Percentiles rank a stretch among this genome's conserved stretches.
Conservation (phyloP, 257 asterid species). For the Craterostigma plantagineum region DNA sequence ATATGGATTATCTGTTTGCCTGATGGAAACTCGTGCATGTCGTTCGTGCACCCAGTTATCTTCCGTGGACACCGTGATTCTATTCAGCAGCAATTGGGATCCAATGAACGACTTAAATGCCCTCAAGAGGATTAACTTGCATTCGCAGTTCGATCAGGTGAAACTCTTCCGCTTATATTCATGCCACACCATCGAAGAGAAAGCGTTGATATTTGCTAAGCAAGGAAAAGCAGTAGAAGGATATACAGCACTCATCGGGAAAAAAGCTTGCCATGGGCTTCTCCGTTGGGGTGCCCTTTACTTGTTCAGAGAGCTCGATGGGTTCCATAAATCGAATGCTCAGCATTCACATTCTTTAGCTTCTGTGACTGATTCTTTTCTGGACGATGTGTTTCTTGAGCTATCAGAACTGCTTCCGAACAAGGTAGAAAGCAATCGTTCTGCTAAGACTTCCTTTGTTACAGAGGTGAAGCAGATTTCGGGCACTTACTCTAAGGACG, state of each 20-base stretch:
- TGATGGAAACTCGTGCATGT: conserved; percentile 46
- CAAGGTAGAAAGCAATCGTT: conserved; percentile 6
- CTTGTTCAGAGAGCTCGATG: conserved; percentile 27
- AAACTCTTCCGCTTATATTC: conserved; percentile 52
- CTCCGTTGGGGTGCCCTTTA: conserved; percentile 38
- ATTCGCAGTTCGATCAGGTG: conserved; percentile 28
- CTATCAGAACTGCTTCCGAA: conserved; percentile 21
- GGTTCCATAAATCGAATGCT: conserved; percentile 9
- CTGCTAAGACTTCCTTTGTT: conserved; percentile 11
- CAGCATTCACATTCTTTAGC: conserved; percentile 10
- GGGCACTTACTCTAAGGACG: conserved; percentile 19
- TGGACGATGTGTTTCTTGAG: conserved; percentile 37
- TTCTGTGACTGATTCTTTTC: conserved; percentile 13
- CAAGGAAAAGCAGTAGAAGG: conserved; percentile 23
- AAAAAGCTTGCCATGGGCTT: conserved; percentile 22
- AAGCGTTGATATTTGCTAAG: conserved; percentile 32
- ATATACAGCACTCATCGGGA: conserved; percentile 12
- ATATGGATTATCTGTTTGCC: conserved; percentile 21
- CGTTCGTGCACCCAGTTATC: conserved; percentile 21
- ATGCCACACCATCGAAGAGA: conserved; percentile 40
- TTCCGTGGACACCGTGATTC: conserved; percentile 24
- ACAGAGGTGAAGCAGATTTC: conserved; percentile 17
- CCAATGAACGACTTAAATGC: conserved; percentile 43
- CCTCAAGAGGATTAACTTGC: conserved; percentile 27
- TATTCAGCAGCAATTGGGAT: conserved; percentile 57